These are phyloP conservation scores for Paraphoma sp. DNA, from an alignment of 2,329 filamentous ascomycete genomes.

Conservation along the genomic window DNA sequence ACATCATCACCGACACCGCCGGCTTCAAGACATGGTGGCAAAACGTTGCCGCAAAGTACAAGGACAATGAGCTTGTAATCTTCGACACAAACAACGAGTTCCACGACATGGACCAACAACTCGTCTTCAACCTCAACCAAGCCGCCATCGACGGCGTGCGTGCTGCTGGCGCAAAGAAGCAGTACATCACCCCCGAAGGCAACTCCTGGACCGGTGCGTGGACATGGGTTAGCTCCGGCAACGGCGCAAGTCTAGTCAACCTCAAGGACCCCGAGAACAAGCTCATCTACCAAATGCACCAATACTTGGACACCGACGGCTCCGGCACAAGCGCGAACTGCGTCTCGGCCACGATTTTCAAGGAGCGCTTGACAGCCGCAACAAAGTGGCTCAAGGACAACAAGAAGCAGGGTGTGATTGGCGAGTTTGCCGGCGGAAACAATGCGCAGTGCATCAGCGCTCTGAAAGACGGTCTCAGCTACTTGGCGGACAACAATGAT, in stretches of 20 bases:
- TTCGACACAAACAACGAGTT: constrained; percentile 59
- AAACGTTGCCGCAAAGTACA: constrained; percentile 49
- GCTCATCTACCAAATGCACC: constrained; percentile 68
- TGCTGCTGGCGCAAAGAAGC: constrained; percentile 52
- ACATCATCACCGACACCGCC: constrained; percentile 52
- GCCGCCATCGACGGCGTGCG: constrained; percentile 56
- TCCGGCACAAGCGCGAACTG: constrained; percentile 60
- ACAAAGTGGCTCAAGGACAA: constrained; percentile 63
- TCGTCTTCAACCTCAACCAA: constrained; percentile 57
- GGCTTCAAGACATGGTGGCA: constrained; percentile 55
- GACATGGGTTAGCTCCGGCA: constrained; percentile 59
- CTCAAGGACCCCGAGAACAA: constrained; percentile 62
- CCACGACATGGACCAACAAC: constrained; percentile 52
- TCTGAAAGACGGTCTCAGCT: constrained; percentile 57
- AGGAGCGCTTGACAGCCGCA: constrained; percentile 58
- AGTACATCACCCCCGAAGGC: constrained; percentile 68
- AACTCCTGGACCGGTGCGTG: constrained; percentile 56
- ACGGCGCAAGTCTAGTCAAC: constrained; percentile 52
- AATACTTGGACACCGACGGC: constrained; percentile 65
- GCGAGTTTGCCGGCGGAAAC: constrained; percentile 62
- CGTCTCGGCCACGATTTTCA: constrained; percentile 61
- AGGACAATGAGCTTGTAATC: constrained; percentile 51
- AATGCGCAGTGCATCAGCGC: constrained; percentile 60
- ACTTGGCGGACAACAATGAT: constrained; percentile 57
- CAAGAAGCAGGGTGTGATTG: constrained; percentile 60